Evolutionary conservation across 768 basidiomycete species (phyloP), one percentile per base, ranked within the genome.

Genomic region (Daedaleopsis sinensis): DNA sequence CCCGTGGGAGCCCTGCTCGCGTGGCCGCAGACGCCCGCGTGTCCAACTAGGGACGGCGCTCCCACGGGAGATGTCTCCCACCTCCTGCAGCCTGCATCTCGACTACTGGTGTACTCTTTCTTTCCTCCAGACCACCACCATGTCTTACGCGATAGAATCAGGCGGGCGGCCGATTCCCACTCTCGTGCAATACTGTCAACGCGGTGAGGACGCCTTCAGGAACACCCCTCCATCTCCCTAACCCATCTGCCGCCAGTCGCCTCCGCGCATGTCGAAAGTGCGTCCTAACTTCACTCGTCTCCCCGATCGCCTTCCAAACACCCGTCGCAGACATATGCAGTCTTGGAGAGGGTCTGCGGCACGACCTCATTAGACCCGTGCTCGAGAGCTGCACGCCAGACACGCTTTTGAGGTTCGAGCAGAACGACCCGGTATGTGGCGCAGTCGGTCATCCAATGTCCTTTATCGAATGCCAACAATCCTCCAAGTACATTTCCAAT

Each of bases 331-430:
- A 80, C 53, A 87, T 92, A 64, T 74, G 76, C 53, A 84, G 84
- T 68, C 76, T 94, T 24, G 89, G 89, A 15, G 80, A 83, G 63
- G 80, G 82, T 52, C 69, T 91, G 67, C 83, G 83, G 59, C 89
- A 84, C 72, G 77, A 81, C 47, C 78, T 93, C 53, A 82, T 89
- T 63, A 83, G 82, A 69, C 93, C 91, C 47, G 85, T 94, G 47
- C 78, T 94, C 61, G 85, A 89, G 68, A 82, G 82, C 67, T 93
- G 91, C 74, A 81, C 81, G 58, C 80, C 85, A 64, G 89, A 91
- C 61, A 87, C 88, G 62, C 82, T 94, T 24, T 75, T 82, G 58
- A 78, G 83, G 63, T 72, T 94, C 62, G 92, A 94, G 75, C 77
- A 83, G 65, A 77, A 51, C 16, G 62, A 64, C 42, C 82, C 52